Evolutionary conservation across 1,284 basidiomycete species (phyloP), one percentile per base, ranked within the genome.

Genomic region (Heterobasidion annosum): DNA sequence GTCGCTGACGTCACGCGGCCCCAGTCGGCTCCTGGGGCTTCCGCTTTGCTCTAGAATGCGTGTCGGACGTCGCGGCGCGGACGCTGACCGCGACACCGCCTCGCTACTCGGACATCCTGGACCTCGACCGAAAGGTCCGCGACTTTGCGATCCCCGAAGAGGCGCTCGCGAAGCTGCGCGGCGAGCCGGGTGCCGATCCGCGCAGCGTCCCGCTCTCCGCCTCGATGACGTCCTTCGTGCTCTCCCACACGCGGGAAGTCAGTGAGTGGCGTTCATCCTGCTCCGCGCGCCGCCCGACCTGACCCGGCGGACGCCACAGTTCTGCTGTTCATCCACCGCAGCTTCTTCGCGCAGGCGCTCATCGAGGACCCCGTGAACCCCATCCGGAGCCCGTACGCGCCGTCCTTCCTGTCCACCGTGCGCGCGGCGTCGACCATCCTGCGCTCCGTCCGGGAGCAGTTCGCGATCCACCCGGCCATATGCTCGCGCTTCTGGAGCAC

Each of bases 71-170:
- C 6, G 77, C 79, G 0, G 67, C 77, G 3, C 75, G 77, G n/a
- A 85, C 83, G 0, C 69, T 88, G 32, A 81, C 79, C 0, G 76
- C 84, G 0, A 78, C 83, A 56, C 68, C 80, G 3, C 85, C 85
- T 0, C 76, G 73, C 18, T 88, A 88, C 61, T 70, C 77, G 0
- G 81, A 78, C 1, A 83, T 88, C 62, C 80, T 85, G 76, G 86
- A 86, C 48, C 73, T 88, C 4, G 86, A 88, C 67, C 75, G 76
- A 19, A 85, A 81, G 67, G 77, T 88, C 12, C 78, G 82, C 50
- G 83, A 87, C 57, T 84, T 83, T 59, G 73, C 78, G 15, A 67
- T 85, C 35, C 78, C 82, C n/a, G 54, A 66, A 8, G 72, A 75
- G 25, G 65, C 64, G 42, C 66, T 71, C 15, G 70, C 70, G 2